Evolutionary conservation across 805 yeast species (phyloP).

Genomic region (Saturnispora halmiae): DNA sequence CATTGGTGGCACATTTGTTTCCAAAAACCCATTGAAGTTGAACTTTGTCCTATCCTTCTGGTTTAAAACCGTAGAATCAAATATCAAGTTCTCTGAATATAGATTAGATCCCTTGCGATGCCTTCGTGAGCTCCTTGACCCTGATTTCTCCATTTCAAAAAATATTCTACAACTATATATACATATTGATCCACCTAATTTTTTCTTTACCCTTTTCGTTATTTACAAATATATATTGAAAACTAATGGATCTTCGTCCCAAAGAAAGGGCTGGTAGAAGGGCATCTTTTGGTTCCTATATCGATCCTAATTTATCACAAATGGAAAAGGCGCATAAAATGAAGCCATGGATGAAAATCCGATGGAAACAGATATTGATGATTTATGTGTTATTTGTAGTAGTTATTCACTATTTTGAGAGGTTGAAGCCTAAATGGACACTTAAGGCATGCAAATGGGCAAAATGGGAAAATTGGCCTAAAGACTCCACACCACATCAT

Average conservation of each 20-base stretch:
- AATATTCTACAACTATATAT: too few relatives aligned
- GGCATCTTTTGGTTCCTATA: not conserved
- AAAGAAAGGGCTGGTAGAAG: not conserved
- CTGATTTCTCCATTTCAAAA: not conserved
- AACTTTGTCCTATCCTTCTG: constrained; percentile 16
- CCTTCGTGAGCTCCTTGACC: not conserved
- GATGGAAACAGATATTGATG: constrained; percentile 20
- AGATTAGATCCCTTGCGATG: too few relatives aligned
- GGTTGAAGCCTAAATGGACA: constrained; percentile 38
- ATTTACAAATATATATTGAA: not conserved
- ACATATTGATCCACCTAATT: too few relatives aligned
- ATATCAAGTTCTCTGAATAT: not conserved
- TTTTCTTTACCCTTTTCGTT: not conserved
- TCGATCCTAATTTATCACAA: not conserved
- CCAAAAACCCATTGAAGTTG: constrained; percentile 30
- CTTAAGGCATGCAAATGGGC: constrained; percentile 52
- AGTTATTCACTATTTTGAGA: constrained; percentile 44
- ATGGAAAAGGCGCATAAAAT: not conserved
- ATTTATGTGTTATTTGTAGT: constrained; percentile 34
- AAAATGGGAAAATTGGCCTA: constrained; percentile 54
- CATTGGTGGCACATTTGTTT: constrained; percentile 20
- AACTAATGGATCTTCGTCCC: not conserved
- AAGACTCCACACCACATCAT: constrained; percentile 20
- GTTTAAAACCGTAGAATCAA: constrained; percentile 4
- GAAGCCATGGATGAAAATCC: constrained; percentile 1